Evolutionary conservation across 106 monocot genomes (phyloP).

Genomic region (Narthecium ossifragum): DNA sequence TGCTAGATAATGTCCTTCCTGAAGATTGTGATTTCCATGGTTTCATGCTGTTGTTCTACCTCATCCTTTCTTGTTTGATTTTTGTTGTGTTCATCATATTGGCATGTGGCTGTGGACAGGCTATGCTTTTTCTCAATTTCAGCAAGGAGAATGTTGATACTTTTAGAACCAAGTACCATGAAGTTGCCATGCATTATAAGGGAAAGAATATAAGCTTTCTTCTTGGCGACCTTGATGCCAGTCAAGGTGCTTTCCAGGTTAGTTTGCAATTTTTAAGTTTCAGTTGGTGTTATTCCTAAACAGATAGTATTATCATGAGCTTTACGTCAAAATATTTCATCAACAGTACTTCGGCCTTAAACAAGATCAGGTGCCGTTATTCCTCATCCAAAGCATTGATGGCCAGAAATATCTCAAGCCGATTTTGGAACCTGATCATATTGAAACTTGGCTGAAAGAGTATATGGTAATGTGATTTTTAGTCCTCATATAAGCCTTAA

Average conservation of each 20-base stretch:
- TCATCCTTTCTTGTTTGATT: neutral
- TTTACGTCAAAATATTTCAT: neutral
- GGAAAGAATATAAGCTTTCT: conserved; percentile 58
- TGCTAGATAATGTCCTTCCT: too few species aligned
- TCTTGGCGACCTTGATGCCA: conserved; percentile 75
- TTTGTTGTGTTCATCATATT: neutral
- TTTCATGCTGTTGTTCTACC: neutral
- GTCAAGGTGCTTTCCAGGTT: conserved; percentile 81
- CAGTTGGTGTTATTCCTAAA: too few species aligned
- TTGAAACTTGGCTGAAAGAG: conserved; percentile 58
- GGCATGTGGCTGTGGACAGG: conserved; percentile 32
- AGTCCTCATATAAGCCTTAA: neutral
- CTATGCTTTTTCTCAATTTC: conserved; percentile 77
- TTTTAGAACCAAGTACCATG: conserved; percentile 54
- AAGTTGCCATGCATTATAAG: conserved; percentile 52
- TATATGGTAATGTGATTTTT: conserved; percentile 34
- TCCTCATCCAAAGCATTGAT: conserved; percentile 44
- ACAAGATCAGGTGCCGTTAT: conserved; percentile 39
- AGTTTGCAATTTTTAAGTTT: too few species aligned
- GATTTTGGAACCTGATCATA: conserved; percentile 42
- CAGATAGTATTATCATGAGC: too few species aligned
- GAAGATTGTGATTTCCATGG: too few species aligned
- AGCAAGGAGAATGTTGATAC: conserved; percentile 40
- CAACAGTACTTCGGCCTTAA: conserved; percentile 57
- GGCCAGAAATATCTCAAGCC: conserved; percentile 44